A percentile compares a stretch with the other conserved stretches of the same genome.
These are phyloP conservation scores for Cryptomeria japonica DNA, from an alignment of 75 land plant genomes.

Conservation along the genomic window DNA sequence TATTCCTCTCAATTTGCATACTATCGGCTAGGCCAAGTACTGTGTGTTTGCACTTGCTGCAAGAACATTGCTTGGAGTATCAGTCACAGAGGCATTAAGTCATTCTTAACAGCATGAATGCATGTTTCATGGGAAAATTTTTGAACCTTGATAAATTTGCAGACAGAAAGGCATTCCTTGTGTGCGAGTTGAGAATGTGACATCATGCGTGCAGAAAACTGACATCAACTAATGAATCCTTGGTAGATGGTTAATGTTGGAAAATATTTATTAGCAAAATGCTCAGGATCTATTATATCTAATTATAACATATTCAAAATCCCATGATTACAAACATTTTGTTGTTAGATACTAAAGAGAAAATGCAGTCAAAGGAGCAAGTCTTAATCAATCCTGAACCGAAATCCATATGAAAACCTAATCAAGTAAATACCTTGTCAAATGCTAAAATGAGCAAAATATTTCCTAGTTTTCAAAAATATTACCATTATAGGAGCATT, in stretches of 20 bases:
- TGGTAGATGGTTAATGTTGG: neutral
- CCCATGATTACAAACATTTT: neutral
- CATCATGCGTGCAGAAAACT: conserved; percentile 25
- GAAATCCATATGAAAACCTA: neutral
- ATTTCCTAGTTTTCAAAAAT: neutral
- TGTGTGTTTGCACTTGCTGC: conserved; percentile 72
- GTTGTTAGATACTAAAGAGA: neutral
- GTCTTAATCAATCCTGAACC: neutral
- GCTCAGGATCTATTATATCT: neutral
- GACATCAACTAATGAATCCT: neutral
- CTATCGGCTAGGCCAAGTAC: neutral
- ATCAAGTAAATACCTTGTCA: neutral
- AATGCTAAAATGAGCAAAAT: neutral
- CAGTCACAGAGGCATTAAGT: conserved; percentile 81
- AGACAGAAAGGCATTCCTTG: conserved; percentile 61
- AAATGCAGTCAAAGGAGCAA: neutral
- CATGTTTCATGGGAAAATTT: conserved; percentile 78
- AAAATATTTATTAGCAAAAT: neutral
- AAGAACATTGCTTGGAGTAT: conserved; percentile 88
- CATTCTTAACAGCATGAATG: conserved; percentile 85
- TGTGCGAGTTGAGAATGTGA: conserved; percentile 57
- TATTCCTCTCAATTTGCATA: neutral
- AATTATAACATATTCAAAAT: neutral
- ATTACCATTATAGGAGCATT: neutral
- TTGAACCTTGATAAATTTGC: conserved; percentile 71